phyloP scores from a whole-genome alignment of 305 asterid species.

The Fraxinus albicans region DNA sequence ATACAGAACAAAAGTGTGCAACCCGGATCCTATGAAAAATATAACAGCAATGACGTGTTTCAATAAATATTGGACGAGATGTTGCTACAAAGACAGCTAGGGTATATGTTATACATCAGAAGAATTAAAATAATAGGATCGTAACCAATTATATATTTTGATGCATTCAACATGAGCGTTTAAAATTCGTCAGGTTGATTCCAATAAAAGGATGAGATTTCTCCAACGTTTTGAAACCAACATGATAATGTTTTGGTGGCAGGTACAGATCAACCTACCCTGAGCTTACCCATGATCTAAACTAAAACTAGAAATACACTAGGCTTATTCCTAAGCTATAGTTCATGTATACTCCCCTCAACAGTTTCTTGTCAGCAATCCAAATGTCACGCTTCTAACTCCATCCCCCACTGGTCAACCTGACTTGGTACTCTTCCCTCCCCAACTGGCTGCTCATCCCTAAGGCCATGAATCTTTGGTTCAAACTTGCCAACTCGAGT shows the following conservation, averaged over 20 bases:
- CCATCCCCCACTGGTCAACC: neutral
- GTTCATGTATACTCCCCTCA: neutral
- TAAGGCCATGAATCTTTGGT: neutral
- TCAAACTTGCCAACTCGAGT: neutral
- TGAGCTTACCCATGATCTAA: neutral
- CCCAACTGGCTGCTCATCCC: neutral
- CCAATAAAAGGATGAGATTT: neutral
- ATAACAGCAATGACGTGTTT: slow-evolving; percentile 9
- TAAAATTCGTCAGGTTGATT: neutral
- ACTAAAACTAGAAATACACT: neutral
- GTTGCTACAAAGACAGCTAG: neutral
- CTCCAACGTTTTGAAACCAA: neutral
- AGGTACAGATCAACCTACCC: neutral
- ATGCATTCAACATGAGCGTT: neutral
- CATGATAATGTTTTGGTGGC: neutral
- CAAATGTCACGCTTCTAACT: neutral
- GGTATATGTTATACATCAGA: neutral
- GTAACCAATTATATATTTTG: neutral
- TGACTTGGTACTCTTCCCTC: neutral
- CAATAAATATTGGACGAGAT: slow-evolving; percentile 1
- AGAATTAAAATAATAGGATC: neutral
- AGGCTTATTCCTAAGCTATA: neutral
- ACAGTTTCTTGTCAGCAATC: neutral
- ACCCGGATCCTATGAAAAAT: slow-evolving; percentile 65
- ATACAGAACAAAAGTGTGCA: slow-evolving; percentile 92